Evolutionary conservation across 495 filamentous ascomycete genomes (phyloP).

Genomic region (Neurospora pannonica): DNA sequence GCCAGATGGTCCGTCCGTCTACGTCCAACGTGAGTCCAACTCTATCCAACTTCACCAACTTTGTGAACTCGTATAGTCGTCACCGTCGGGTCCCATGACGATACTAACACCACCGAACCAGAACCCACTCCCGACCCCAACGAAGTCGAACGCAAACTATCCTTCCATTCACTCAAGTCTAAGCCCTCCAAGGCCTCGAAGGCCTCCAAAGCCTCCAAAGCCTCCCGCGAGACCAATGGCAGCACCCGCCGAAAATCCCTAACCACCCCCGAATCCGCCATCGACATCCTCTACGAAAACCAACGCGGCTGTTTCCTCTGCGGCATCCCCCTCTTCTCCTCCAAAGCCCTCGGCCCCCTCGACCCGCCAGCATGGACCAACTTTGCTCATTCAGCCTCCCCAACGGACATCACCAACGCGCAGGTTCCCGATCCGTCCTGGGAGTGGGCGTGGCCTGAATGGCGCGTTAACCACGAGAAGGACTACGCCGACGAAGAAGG

Average conservation of each 20-base stretch:
- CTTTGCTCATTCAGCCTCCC: slow-evolving; percentile 56
- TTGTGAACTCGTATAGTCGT: background rate
- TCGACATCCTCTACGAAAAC: slow-evolving; percentile 95
- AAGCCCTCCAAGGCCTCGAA: background rate
- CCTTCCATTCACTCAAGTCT: background rate
- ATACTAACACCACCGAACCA: background rate
- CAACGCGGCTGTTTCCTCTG: slow-evolving; percentile 77
- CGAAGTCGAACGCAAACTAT: background rate
- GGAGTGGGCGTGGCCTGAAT: slow-evolving; percentile 91
- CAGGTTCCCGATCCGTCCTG: slow-evolving; percentile 93
- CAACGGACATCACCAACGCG: slow-evolving; percentile 81
- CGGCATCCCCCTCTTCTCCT: slow-evolving; percentile 80
- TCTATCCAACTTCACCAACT: background rate
- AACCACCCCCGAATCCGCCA: slow-evolving; percentile 41
- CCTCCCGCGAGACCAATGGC: background rate
- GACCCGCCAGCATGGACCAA: slow-evolving; percentile 87
- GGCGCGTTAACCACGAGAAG: slow-evolving; percentile 79
- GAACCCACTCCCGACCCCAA: background rate
- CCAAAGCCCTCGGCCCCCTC: slow-evolving; percentile 73
- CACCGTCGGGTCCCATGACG: background rate
- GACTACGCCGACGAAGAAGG: slow-evolving; percentile 79
- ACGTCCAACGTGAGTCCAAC: background rate
- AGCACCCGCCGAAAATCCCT: background rate
- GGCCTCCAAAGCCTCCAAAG: background rate
- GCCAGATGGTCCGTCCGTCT: background rate